phyloP scores from a whole-genome alignment of 2,329 filamentous ascomycete genomes.

The Penicillium freii region DNA sequence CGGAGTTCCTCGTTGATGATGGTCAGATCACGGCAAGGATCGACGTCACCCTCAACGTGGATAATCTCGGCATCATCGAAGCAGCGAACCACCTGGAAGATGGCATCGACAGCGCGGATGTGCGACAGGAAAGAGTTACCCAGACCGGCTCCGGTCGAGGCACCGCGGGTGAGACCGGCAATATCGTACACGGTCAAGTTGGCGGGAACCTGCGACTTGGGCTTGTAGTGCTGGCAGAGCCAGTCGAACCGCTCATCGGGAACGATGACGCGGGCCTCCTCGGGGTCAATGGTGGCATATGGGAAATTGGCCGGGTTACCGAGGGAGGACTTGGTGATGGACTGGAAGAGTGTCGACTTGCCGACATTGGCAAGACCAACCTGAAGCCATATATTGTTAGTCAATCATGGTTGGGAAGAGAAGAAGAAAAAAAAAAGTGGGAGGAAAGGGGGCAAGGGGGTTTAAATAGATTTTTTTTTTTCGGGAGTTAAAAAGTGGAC shows the following conservation, averaged over 20 bases:
- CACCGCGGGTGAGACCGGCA: slow-evolving; percentile 90
- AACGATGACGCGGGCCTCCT: slow-evolving; percentile 95
- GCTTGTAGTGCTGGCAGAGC: slow-evolving; percentile 94
- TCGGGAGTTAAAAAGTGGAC: slow-evolving; percentile 27
- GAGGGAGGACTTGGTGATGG: slow-evolving; percentile 94
- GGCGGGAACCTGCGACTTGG: slow-evolving; percentile 94
- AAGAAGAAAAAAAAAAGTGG: slow-evolving; percentile 16
- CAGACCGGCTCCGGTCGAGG: slow-evolving; percentile 94
- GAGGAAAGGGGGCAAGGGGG: slow-evolving; percentile 17
- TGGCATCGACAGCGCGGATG: slow-evolving; percentile 95
- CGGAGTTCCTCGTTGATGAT: slow-evolving; percentile 97
- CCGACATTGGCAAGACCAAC: slow-evolving; percentile 98
- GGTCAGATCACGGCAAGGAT: slow-evolving; percentile 87
- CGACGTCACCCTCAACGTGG: slow-evolving; percentile 97
- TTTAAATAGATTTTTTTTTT: slow-evolving; percentile 24
- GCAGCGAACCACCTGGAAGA: slow-evolving; percentile 94
- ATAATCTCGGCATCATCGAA: slow-evolving; percentile 99
- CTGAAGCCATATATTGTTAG: slow-evolving; percentile 49
- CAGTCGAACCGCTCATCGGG: slow-evolving; percentile 96
- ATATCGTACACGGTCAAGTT: slow-evolving; percentile 99
- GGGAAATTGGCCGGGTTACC: slow-evolving; percentile 99
- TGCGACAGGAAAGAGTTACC: slow-evolving; percentile 98
- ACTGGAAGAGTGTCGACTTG: slow-evolving; percentile 99
- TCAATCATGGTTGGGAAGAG: slow-evolving; percentile 14
- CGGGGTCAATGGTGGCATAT: slow-evolving; percentile 97